Evolutionary conservation across 2,329 filamentous ascomycete genomes (phyloP).

Genomic region (Helminthosporium solani): DNA sequence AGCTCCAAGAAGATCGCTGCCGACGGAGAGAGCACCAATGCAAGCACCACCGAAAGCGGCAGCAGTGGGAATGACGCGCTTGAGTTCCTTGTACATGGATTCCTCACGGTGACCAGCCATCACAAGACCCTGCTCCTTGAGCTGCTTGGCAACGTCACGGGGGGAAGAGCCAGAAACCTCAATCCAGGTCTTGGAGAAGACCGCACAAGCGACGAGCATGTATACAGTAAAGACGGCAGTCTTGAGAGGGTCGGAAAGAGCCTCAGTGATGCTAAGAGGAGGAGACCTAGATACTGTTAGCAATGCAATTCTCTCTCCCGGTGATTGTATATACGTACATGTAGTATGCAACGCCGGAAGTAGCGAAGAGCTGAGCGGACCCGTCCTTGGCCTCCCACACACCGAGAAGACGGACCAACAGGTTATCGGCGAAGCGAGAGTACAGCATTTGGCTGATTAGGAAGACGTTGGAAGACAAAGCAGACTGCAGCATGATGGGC

Average conservation of each 20-base stretch:
- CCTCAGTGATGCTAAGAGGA: conserved; percentile 95
- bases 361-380: conserved; percentile 90
- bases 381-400: conserved; percentile 98
- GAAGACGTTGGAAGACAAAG: conserved; percentile 98
- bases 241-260: conserved; percentile 94
- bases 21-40: conserved; percentile 95
- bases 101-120: conserved; percentile 99
- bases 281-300: conserved; percentile 60
- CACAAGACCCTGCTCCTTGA: conserved; percentile 98
- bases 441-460: conserved; percentile 99
- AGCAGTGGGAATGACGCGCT: conserved; percentile 97
- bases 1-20: conserved; percentile 92
- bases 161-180: conserved; percentile 98
- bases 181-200: conserved; percentile 99
- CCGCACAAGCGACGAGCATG: conserved; percentile 95
- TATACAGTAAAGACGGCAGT: conserved; percentile 93
- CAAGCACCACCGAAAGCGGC: conserved; percentile 98
- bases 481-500: conserved; percentile 99
- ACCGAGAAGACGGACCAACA: conserved; percentile 94
- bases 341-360: conserved; percentile 96
- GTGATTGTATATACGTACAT: conserved; percentile 57
- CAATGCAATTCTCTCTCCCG: not conserved
- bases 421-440: conserved; percentile 98
- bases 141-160: conserved; percentile 97
- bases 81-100: conserved; percentile 99